Conservation (phyloP, 306 rosid genomes). For the Vigna angularis region DNA sequence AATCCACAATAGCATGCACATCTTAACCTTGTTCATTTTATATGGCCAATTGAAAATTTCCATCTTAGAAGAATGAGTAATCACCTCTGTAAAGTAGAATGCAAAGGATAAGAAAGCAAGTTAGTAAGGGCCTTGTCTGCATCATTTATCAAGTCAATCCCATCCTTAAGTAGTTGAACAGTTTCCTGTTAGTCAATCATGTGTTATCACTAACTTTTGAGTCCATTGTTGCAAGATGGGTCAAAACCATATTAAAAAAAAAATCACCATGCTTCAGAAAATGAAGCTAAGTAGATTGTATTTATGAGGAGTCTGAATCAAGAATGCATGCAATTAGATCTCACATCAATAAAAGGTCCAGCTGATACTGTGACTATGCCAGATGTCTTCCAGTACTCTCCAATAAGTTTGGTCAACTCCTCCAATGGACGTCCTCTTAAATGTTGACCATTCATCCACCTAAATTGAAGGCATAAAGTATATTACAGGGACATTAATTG, state of each 20-base stretch:
- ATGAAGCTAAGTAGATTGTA: constrained; percentile 14
- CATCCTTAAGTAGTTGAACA: constrained; percentile 82
- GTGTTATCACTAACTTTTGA: constrained; percentile 25
- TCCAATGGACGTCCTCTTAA: constrained; percentile 76
- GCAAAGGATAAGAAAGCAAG: constrained; percentile 87
- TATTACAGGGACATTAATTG: constrained; percentile 17
- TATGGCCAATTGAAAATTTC: constrained; percentile 7
- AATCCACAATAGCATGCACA: constrained; percentile 3
- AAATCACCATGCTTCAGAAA: constrained; percentile 24
- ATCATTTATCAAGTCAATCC: constrained; percentile 82
- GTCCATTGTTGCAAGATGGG: constrained; percentile 13
- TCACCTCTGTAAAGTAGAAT: constrained; percentile 73
- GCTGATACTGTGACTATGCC: constrained; percentile 66
- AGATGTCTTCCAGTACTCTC: constrained; percentile 74
- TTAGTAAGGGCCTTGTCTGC: constrained; percentile 76
- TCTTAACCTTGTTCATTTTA: neutral
- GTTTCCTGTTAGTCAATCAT: constrained; percentile 67
- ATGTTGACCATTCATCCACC: constrained; percentile 99
- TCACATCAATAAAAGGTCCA: constrained; percentile 80
- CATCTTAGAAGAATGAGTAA: constrained; percentile 17
- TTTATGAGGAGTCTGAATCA: constrained; percentile 20
- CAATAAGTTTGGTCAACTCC: constrained; percentile 73
- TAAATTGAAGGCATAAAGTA: constrained; percentile 39
- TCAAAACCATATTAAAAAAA: constrained; percentile 16
- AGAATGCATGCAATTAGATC: constrained; percentile 46